Base-by-base conservation (phyloP, 176 grass and related monocot genomes). In the Triticum timopheevii region DNA sequence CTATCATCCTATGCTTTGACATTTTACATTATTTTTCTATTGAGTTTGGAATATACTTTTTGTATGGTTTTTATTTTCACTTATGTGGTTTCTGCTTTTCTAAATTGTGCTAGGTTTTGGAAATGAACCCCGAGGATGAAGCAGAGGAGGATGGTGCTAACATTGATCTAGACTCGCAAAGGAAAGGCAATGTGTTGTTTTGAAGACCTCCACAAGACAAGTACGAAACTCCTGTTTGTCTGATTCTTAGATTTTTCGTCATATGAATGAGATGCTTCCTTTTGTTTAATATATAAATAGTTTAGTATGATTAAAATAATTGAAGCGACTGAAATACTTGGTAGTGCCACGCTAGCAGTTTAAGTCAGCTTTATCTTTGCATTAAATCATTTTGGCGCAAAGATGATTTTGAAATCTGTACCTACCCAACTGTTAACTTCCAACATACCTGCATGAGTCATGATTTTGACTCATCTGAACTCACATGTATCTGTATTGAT, bases 51-150 rank as follows among this genome's bases (percentile, higher is more conserved):
- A 19, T 47, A 34, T 61, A 62, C 13, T 47, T 49, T 64, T 34
- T 2, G 22, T 82, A 42, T 65, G 42, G 23, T 87, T 49, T 15
- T 49, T 49, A 49, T 49, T 4, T 49, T 20, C 63, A 73, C 10
- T 38, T 33, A 42, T 39, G 68, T 40, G 73, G 76, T 73, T 78
- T 64, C 10, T 83, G 19, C 11, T 59, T 87, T 66, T 23, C 17
- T 87, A 45, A 52, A 84, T 23, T 83, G 9, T 62, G 84, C 58
- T n/a, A 98, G 95, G 95, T 98, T 73, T 82, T 97, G 82, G 95
- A 97, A 56, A 97, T 97, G 87, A 97, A 98, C 83, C 93, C 95
- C 34, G 95, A 98, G 78, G 95, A 98, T 79, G 95, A 95, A 80
- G 93, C 91, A 61, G 89, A 95, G 56, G 95, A 93, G 80, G 93